Conservation (phyloP, 441 rosid genomes). For the Gossypium gossypioides region DNA sequence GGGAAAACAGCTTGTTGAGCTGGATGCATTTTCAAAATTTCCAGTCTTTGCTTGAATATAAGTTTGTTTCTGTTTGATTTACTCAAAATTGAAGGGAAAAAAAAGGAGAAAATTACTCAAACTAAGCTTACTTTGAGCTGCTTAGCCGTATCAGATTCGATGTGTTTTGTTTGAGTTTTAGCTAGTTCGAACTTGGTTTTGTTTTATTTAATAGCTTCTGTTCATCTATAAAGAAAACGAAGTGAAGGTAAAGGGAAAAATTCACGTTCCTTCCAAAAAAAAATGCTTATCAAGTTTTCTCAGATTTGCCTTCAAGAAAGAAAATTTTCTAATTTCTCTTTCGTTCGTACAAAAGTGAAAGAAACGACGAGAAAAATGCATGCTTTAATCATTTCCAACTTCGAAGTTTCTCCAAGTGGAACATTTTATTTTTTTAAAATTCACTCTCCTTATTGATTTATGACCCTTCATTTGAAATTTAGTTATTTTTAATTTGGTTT, state of each 20-base stretch:
- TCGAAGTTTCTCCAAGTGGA: neutral
- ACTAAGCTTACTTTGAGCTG: neutral
- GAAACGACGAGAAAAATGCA: constrained; percentile 2
- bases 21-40: neutral
- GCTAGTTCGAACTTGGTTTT: neutral
- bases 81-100: constrained; percentile 3
- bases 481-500: neutral
- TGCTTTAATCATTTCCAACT: neutral
- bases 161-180: neutral
- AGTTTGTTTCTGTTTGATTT: constrained; percentile 8
- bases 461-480: neutral
- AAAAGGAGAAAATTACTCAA: neutral
- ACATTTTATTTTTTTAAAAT: neutral
- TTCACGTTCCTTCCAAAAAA: neutral
- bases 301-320: neutral
- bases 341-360: neutral
- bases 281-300: neutral
- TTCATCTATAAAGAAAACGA: neutral
- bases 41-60: neutral
- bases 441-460: neutral
- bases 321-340: neutral
- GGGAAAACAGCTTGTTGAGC: constrained; percentile 2
- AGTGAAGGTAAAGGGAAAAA: neutral
- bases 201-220: neutral
- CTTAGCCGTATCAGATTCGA: neutral